Base-by-base conservation (phyloP, 2,329 filamentous ascomycete genomes). In the Trichoderma sp. region DNA sequence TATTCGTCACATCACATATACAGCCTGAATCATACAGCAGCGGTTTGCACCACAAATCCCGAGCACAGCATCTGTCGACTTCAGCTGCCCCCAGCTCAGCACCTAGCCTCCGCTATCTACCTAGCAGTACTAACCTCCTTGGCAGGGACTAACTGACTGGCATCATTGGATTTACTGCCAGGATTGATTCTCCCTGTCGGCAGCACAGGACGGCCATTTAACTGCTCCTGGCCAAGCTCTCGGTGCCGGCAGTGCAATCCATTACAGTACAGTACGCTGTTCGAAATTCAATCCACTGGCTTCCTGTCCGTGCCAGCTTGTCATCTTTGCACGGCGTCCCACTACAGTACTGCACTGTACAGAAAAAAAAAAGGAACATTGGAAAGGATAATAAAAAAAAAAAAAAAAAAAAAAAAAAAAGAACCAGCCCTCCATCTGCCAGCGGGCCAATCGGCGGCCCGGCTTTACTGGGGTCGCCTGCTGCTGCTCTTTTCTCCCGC, bases 381-480 rank as follows among this genome's bases (percentile, higher is more conserved):
- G n/a, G n/a, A n/a, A n/a, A n/a, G n/a, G n/a, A n/a, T n/a, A n/a
- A n/a, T n/a, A n/a, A n/a, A n/a, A n/a, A 32, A 53, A 29, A 17
- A 53, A 53, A 53, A 19, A 13, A 52, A 52, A 61, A 37, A 25
- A 63, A 25, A 12, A 7, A 61, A 27, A 45, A 65, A 57, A 45
- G 19, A 17, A 19, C 37, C 52, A 57, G 37, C 60, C 60, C 60
- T 53, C 60, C 60, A 48, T 53, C 48, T 52, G 52, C 34, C 32
- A 29, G 22, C 72, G 67, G 70, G 72, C 60, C 73, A 73, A 74
- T 74, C 69, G 72, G 72, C 68, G 71, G 59, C 70, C 68, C 66
- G 69, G 71, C 70, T 71, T 73, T 39, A 72, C 72, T 74, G 72
- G 72, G 70, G 72, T 66, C 67, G 54, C 68, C 50, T 61, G 64